Evolutionary conservation across 2,329 filamentous ascomycete genomes (phyloP).

Genomic region (Coccinonectria pachysandricola): DNA sequence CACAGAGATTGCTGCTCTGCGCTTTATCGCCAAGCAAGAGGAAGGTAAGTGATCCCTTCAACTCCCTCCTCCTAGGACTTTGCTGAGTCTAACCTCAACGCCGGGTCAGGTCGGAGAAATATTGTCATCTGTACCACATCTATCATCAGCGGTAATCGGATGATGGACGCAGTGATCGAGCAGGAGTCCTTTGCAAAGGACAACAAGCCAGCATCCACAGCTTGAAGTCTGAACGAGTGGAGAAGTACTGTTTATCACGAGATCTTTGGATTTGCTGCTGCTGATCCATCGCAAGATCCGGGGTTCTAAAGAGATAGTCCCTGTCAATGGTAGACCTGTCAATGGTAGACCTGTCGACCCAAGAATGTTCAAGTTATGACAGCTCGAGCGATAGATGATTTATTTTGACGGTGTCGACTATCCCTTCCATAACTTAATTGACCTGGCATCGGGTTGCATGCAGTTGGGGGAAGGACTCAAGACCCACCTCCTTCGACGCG

Average conservation of each 20-base stretch:
- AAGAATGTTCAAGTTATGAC: too few species aligned
- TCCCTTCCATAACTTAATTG: too few species aligned
- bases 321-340: too few species aligned
- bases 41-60: conserved; percentile 47
- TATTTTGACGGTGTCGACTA: too few species aligned
- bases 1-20: conserved; percentile 85
- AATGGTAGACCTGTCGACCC: too few species aligned
- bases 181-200: conserved; percentile 49
- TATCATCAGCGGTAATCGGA: conserved; percentile 77
- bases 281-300: too few species aligned
- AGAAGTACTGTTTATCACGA: too few species aligned
- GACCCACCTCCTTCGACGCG: conserved; percentile 10
- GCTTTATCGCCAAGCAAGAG: conserved; percentile 82
- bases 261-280: too few species aligned
- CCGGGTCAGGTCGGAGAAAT: conserved; percentile 54
- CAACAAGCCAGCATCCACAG: conserved; percentile 9
- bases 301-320: too few species aligned
- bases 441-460: conserved; percentile 1
- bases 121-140: conserved; percentile 90
- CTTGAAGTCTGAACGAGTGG: too few species aligned
- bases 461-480: conserved; percentile 5
- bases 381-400: too few species aligned
- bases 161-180: conserved; percentile 81
- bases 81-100: conserved; percentile 6
- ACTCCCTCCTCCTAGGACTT: too few species aligned